Percentiles rank a stretch among this genome's conserved stretches.
These are phyloP conservation scores for Suhomyces bolitotheri DNA, from an alignment of 1,139 yeast species.

Conservation along the genomic window DNA sequence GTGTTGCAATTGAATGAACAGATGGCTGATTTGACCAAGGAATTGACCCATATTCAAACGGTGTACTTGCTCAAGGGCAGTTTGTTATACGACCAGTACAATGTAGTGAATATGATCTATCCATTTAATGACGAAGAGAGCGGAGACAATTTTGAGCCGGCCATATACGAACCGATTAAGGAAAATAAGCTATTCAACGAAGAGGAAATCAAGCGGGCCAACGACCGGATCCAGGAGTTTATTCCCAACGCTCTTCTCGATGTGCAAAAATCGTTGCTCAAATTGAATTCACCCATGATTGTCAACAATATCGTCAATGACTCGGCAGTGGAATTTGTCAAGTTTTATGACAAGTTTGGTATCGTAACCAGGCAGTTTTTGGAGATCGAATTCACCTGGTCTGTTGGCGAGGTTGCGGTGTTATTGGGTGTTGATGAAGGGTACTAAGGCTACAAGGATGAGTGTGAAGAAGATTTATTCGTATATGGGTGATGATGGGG, in stretches of 20 bases:
- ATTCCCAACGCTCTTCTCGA: slow-evolving; percentile 66
- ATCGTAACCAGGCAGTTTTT: slow-evolving; percentile 44
- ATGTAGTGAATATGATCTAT: slow-evolving; percentile 69
- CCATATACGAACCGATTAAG: slow-evolving; percentile 60
- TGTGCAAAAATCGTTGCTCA: slow-evolving; percentile 55
- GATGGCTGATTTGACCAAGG: slow-evolving; percentile 34
- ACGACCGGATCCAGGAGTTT: slow-evolving; percentile 46
- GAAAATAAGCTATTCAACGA: slow-evolving; percentile 61
- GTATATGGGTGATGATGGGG: too few species aligned
- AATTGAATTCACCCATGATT: slow-evolving; percentile 61
- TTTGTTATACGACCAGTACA: slow-evolving; percentile 55
- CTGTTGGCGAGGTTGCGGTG: slow-evolving; percentile 60
- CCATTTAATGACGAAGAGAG: slow-evolving; percentile 51
- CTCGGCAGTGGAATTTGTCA: slow-evolving; percentile 50
- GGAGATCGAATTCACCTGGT: slow-evolving; percentile 49
- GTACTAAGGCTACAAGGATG: background rate
- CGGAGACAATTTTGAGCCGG: slow-evolving; percentile 43
- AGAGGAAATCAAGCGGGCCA: slow-evolving; percentile 43
- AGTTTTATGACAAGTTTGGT: slow-evolving; percentile 53
- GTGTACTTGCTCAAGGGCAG: slow-evolving; percentile 48
- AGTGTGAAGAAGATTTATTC: background rate
- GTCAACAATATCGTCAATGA: slow-evolving; percentile 54
- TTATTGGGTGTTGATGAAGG: slow-evolving; percentile 30
- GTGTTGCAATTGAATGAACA: slow-evolving; percentile 38
- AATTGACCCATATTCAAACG: slow-evolving; percentile 44